Evolutionary conservation across 257 asterid genomes (phyloP).

Genomic region (Craterostigma plantagineum): DNA sequence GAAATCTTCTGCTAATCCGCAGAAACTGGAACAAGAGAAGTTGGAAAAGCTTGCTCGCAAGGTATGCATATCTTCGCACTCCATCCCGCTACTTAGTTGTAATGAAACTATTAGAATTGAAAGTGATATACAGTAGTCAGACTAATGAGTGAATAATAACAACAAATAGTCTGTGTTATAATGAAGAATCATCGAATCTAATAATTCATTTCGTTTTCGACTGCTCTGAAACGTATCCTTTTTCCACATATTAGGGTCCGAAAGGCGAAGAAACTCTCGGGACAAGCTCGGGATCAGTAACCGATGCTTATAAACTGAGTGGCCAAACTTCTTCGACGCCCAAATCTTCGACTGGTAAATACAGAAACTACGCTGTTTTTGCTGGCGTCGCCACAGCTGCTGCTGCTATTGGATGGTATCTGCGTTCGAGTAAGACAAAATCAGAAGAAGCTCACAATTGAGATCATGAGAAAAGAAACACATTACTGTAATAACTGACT

Average conservation of each 20-base stretch:
- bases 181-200: too few species aligned
- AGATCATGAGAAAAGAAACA: slow-evolving; percentile 7
- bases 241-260: slow-evolving; percentile 38
- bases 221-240: slow-evolving; percentile 3
- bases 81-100: not conserved
- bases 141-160: too few species aligned
- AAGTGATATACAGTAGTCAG: too few species aligned
- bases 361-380: slow-evolving; percentile 59
- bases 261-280: slow-evolving; percentile 39
- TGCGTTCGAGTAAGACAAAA: slow-evolving; percentile 37
- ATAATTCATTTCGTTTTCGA: not conserved
- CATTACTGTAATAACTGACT: too few species aligned
- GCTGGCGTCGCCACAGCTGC: slow-evolving; percentile 45
- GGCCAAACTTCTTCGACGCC: slow-evolving; percentile 31
- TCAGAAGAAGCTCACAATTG: slow-evolving; percentile 48
- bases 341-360: slow-evolving; percentile 39
- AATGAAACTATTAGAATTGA: slow-evolving; percentile 2
- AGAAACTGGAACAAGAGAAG: slow-evolving; percentile 80
- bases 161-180: too few species aligned
- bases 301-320: slow-evolving; percentile 42
- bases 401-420: slow-evolving; percentile 72
- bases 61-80: slow-evolving; percentile 19
- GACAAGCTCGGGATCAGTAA: slow-evolving; percentile 27
- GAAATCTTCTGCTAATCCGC: too few species aligned
- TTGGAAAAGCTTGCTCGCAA: slow-evolving; percentile 79